phyloP scores from a whole-genome alignment of 1,139 yeast genomes.

The Zygoascus sp. region DNA sequence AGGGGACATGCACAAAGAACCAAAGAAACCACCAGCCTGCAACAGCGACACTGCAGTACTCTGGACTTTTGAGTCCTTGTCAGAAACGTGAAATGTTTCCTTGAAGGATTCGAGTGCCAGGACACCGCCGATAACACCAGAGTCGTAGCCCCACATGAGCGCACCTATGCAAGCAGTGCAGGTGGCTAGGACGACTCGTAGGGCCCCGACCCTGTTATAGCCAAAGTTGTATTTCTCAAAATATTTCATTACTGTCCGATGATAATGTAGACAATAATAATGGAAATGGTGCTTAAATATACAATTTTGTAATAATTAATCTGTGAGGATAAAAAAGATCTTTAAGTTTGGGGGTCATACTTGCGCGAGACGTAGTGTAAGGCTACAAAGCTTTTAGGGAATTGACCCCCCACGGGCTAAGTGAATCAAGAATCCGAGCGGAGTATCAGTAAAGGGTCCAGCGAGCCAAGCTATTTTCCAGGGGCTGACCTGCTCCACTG shows the following conservation, averaged over 20 bases:
- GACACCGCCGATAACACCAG: slow-evolving; percentile 21
- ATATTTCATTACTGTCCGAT: not conserved
- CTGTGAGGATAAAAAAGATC: no score
- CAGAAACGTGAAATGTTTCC: slow-evolving; percentile 35
- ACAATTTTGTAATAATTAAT: no score
- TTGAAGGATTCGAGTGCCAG: slow-evolving; percentile 30
- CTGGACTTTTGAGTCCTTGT: slow-evolving; percentile 27
- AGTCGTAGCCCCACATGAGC: slow-evolving; percentile 21
- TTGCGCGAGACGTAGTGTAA: no score
- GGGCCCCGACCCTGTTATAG: slow-evolving; percentile 12
- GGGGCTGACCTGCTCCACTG: no score
- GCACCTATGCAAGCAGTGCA: slow-evolving; percentile 17
- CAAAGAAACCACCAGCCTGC: slow-evolving; percentile 49
- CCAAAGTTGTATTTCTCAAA: slow-evolving; percentile 9
- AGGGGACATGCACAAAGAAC: slow-evolving; percentile 44
- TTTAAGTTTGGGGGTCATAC: no score
- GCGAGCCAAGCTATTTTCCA: no score
- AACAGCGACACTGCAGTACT: slow-evolving; percentile 44
- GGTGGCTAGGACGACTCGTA: slow-evolving; percentile 18
- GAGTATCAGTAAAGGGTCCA: no score
- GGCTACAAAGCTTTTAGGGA: no score
- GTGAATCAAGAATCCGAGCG: no score
- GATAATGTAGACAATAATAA: not conserved
- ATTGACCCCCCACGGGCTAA: no score
- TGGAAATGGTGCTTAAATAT: no score